A percentile compares a stretch with the other conserved stretches of the same genome.
Evolutionary conservation across 192 early-diverging fungal genomes (phyloP).

Genomic region (Linnemannia schmuckeri): DNA sequence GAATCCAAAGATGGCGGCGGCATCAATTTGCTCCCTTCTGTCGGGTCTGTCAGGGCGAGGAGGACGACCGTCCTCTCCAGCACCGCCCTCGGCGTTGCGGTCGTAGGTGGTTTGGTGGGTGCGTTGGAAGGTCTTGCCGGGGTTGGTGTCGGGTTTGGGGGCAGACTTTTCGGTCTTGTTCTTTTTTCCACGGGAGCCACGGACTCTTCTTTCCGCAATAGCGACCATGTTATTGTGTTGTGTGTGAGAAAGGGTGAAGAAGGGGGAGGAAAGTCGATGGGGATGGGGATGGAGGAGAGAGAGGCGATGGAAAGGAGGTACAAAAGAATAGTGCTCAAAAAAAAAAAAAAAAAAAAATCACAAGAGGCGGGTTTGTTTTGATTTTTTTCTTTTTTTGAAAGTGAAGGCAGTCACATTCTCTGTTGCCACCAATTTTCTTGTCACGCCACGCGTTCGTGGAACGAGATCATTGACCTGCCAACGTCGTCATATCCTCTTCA

Average conservation of each 20-base stretch:
- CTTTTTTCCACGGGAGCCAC: conserved; percentile 56
- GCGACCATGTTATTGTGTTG: conserved; percentile 24
- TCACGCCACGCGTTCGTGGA: no score
- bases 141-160: conserved; percentile 26
- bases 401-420: background rate
- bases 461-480: no score
- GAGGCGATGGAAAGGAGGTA: background rate
- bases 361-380: background rate
- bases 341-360: conserved; percentile 1
- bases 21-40: conserved; percentile 36
- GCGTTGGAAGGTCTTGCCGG: conserved; percentile 45
- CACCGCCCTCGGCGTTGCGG: conserved; percentile 26
- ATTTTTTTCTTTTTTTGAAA: background rate
- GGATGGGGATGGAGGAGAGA: background rate
- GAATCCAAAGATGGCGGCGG: conserved; percentile 63
- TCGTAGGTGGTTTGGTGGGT: conserved; percentile 50
- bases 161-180: conserved; percentile 35
- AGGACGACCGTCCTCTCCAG: conserved; percentile 15
- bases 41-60: conserved; percentile 35
- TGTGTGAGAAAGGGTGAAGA: conserved; percentile 3
- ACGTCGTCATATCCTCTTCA: no score
- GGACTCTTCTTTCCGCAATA: conserved; percentile 51
- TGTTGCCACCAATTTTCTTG: no score
- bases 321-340: background rate
- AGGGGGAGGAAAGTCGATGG: background rate